Base-by-base conservation (phyloP, 2,329 filamentous ascomycete species). In the Coniosporium tulheliwenetii region DNA sequence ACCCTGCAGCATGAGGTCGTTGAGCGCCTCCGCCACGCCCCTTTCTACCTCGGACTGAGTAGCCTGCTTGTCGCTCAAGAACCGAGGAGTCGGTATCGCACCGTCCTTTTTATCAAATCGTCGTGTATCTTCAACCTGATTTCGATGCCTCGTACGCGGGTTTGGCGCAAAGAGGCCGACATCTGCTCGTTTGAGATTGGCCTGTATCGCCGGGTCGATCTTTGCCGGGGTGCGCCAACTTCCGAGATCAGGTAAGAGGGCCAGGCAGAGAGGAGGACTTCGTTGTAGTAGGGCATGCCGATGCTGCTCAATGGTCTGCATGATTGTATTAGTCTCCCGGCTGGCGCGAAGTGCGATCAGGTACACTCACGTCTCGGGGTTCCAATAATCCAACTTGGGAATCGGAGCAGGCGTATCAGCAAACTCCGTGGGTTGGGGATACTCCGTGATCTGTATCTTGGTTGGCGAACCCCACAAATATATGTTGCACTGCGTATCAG, bases 251-350 rank as follows among this genome's bases (percentile, higher is more conserved):
- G 69, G 53, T 89, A 83, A 44, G 77, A 79, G 34, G 91, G 86
- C 85, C 89, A 95, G 32, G 84, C 80, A 2, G 91, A 98, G 32
- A 93, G 70, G 9, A 98, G 70, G 10, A 74, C 70, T 45, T 96
- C 89, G 45, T 87, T 77, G 58, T 98, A 98, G 58, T 87, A 93
- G 1, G 91, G 89, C 73, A 98, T 81, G 9, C 91, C 93, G 39
- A 96, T 69, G 30, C 78, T 75, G 59, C 80, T 96, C 35, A 98
- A 57, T 0, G 91, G 86, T 5, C 79, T 84, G 19, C 15, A 30
- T 3, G 16, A 5, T 2, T 26, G 33, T 49, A 12, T 44, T 26
- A 44, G 42, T 31, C 30, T 13, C 16, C 33, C 37, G n/a, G 40
- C 16, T 5, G 9, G 10, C 12, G 30, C 10, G 14, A 2, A 12